Evolutionary conservation across 2,329 filamentous ascomycete species (phyloP).

Genomic region (Paecilomyces variotii): DNA sequence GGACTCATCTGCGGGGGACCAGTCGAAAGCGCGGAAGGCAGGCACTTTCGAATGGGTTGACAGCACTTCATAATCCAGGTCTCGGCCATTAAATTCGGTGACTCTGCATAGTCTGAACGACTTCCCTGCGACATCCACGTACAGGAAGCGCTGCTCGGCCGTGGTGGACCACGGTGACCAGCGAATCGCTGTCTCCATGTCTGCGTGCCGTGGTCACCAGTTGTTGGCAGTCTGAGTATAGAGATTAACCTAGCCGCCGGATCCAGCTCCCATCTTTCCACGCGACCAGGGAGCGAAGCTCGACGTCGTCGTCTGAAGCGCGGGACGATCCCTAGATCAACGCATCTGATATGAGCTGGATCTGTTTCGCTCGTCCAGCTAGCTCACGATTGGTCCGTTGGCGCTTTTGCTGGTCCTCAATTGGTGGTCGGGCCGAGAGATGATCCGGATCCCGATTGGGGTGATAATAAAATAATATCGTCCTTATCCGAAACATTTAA

Average conservation of each 20-base stretch:
- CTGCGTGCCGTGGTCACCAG: not conserved
- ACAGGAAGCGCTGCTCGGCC: slow-evolving; percentile 49
- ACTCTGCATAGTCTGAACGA: slow-evolving; percentile 52
- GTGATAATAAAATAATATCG: not conserved
- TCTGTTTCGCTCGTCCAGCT: not conserved
- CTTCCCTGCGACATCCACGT: slow-evolving; percentile 54
- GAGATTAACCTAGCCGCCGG: not conserved
- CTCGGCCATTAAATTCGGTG: slow-evolving; percentile 27
- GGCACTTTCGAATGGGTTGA: slow-evolving; percentile 49
- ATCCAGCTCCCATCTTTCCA: slow-evolving; percentile 6
- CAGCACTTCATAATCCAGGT: slow-evolving; percentile 46
- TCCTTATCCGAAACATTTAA: not conserved
- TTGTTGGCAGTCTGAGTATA: not conserved
- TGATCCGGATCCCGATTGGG: slow-evolving; percentile 13
- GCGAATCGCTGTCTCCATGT: slow-evolving; percentile 54
- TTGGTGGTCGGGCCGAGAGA: slow-evolving; percentile 19
- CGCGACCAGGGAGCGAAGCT: not conserved
- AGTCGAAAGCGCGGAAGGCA: slow-evolving; percentile 58
- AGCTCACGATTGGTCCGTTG: slow-evolving; percentile 14
- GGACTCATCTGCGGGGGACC: slow-evolving; percentile 51
- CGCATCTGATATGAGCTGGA: not conserved
- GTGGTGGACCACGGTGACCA: slow-evolving; percentile 54
- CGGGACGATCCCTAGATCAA: not conserved
- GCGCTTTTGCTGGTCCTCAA: slow-evolving; percentile 15
- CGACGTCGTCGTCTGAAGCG: not conserved